Conservation (phyloP, 2,329 filamentous ascomycete genomes). For the Gremmenia infestans region DNA sequence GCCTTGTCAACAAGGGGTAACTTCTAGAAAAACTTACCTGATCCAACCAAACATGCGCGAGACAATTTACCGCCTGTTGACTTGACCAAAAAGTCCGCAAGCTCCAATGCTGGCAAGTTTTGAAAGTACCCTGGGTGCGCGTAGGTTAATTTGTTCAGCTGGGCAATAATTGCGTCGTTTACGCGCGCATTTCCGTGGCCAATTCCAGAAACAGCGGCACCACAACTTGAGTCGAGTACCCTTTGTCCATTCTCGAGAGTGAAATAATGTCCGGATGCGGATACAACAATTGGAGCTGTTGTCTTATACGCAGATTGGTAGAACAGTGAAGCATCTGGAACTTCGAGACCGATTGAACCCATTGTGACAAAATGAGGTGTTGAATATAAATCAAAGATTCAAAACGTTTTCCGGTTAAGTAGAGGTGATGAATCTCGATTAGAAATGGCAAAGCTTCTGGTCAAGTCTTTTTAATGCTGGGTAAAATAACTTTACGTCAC, state of each 20-base stretch:
- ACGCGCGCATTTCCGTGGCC: conserved; percentile 56
- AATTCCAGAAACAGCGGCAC: conserved; percentile 65
- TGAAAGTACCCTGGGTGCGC: neutral
- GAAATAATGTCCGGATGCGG: conserved; percentile 5
- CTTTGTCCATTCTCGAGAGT: conserved; percentile 38
- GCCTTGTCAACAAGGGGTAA: neutral
- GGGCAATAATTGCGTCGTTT: conserved; percentile 48
- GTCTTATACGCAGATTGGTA: neutral
- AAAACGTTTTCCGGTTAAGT: too few species aligned
- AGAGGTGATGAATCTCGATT: too few species aligned
- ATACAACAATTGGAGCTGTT: neutral
- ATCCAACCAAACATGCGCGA: neutral
- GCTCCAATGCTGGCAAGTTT: neutral
- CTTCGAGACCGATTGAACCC: too few species aligned
- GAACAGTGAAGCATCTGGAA: neutral
- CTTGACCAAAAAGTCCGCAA: neutral
- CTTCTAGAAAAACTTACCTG: neutral
- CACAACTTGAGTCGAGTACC: conserved; percentile 66
- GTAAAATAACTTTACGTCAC: too few species aligned
- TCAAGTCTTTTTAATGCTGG: too few species aligned
- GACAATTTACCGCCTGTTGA: conserved; percentile 1
- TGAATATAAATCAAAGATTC: too few species aligned
- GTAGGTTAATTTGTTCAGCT: conserved; percentile 7
- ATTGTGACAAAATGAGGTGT: too few species aligned
- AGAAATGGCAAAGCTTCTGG: too few species aligned